phyloP scores from a whole-genome alignment of 192 early-diverging fungal genomes.

The Umbelopsis vinacea region DNA sequence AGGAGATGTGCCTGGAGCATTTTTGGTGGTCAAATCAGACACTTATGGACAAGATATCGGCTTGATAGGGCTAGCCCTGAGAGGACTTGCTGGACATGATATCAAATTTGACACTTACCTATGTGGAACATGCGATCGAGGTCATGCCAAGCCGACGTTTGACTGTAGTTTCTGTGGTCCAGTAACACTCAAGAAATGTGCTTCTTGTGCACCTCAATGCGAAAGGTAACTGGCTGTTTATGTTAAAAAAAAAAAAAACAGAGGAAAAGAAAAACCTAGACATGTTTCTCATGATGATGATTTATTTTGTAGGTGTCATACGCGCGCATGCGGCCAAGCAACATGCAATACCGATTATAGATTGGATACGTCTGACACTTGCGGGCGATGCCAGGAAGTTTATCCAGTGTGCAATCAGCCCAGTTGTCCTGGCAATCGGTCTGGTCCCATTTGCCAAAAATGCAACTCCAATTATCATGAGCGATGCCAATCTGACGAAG shows the following conservation, averaged over 20 bases:
- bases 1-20: constrained; percentile 21
- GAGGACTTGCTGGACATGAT: constrained; percentile 27
- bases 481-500: background rate
- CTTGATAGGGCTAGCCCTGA: constrained; percentile 19
- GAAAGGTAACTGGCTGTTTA: constrained; percentile 11
- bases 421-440: constrained; percentile 1
- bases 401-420: constrained; percentile 15
- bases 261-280: background rate
- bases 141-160: constrained; percentile 21
- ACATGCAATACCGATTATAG: background rate
- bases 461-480: constrained; percentile 17
- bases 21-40: constrained; percentile 13
- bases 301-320: background rate
- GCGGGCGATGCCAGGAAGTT: background rate
- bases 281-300: background rate
- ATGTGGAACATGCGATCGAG: constrained; percentile 20
- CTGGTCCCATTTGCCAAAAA: constrained; percentile 2
- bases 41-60: constrained; percentile 26
- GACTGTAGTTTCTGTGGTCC: constrained; percentile 27
- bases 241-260: background rate
- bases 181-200: constrained; percentile 12
- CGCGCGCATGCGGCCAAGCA: background rate
- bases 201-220: constrained; percentile 24
- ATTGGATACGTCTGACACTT: background rate
- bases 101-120: constrained; percentile 29